A percentile compares a stretch with the other conserved stretches of the same genome.
Conservation (phyloP, 305 asterid species). For the Andrographis paniculata region DNA sequence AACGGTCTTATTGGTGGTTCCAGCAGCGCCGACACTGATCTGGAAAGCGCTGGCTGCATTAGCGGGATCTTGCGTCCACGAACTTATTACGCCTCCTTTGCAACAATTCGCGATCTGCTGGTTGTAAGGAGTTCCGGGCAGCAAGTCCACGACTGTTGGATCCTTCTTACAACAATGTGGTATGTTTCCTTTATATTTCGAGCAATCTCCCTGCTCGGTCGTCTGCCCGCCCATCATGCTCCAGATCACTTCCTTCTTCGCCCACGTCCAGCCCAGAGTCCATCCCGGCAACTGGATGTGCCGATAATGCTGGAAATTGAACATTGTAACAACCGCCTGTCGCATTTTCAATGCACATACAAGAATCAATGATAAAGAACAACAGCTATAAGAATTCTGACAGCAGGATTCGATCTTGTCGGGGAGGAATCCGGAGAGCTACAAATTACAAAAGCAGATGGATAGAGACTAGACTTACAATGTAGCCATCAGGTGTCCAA, state of each 20-base stretch:
- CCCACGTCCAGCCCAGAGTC: conserved; percentile 77
- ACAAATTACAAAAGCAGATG: no score
- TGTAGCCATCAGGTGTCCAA: conserved; percentile 65
- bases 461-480: conserved; percentile 28
- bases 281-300: conserved; percentile 60
- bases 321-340: conserved; percentile 55
- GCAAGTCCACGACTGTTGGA: conserved; percentile 48
- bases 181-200: conserved; percentile 42
- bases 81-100: conserved; percentile 51
- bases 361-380: conserved; percentile 4
- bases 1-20: conserved; percentile 60
- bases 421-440: no score
- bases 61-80: conserved; percentile 48
- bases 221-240: conserved; percentile 53
- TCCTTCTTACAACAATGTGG: conserved; percentile 60
- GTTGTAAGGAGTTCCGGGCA: conserved; percentile 66
- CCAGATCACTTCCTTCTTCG: conserved; percentile 67
- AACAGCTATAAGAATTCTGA: no score
- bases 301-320: conserved; percentile 54
- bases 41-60: conserved; percentile 60
- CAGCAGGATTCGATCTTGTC: no score
- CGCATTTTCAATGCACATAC: conserved; percentile 9
- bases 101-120: conserved; percentile 63
- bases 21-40: conserved; percentile 50
- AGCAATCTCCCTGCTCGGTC: conserved; percentile 70